Conservation (phyloP, 768 basidiomycete genomes). For the Phanerochaete sordida region DNA sequence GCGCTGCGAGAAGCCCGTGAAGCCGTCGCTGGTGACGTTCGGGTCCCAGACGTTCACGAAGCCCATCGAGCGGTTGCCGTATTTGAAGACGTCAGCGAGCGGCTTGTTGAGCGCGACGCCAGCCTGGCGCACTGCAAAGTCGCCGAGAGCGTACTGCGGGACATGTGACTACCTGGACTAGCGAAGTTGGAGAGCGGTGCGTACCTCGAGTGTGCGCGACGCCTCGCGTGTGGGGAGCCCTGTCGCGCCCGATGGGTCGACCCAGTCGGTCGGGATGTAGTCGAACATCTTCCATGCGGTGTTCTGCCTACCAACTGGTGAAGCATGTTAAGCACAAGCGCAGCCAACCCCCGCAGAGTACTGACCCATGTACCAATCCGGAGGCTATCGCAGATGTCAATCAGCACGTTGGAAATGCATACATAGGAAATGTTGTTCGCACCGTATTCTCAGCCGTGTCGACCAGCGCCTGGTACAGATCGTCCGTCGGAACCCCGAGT, state of each 20-base stretch:
- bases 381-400: slow-evolving; percentile 32
- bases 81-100: slow-evolving; percentile 35
- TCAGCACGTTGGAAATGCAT: not conserved
- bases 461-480: slow-evolving; percentile 46
- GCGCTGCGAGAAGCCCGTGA: slow-evolving; percentile 44
- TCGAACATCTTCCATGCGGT: slow-evolving; percentile 50
- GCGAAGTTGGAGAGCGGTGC: slow-evolving; percentile 16
- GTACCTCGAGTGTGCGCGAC: slow-evolving; percentile 40
- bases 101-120: slow-evolving; percentile 38
- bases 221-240: slow-evolving; percentile 49
- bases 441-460: slow-evolving; percentile 52
- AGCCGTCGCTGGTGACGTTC: slow-evolving; percentile 41
- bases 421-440: slow-evolving; percentile 10
- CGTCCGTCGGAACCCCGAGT: slow-evolving; percentile 42
- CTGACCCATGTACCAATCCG: slow-evolving; percentile 46
- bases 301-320: slow-evolving; percentile 44
- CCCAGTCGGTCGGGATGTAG: slow-evolving; percentile 47
- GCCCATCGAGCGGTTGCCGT: slow-evolving; percentile 49
- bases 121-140: slow-evolving; percentile 53
- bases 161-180: not conserved
- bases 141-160: slow-evolving; percentile 41
- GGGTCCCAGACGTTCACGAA: slow-evolving; percentile 50
- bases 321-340: no score
- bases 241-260: slow-evolving; percentile 43
- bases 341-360: not conserved